Conservation (phyloP, 202 grass and related monocot species). For the Panicum virgatum region DNA sequence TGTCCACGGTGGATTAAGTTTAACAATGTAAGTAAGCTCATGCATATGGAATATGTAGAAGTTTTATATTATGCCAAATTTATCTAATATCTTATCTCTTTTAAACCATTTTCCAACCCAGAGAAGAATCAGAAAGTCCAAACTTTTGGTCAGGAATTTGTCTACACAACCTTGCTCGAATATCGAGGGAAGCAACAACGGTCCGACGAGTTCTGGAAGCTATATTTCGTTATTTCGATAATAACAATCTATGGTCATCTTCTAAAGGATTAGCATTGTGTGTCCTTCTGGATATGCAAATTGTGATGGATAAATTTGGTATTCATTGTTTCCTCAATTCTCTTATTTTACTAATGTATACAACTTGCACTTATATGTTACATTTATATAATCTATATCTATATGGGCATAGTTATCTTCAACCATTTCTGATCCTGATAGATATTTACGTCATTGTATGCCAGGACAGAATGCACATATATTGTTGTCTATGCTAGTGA, state of each 20-base stretch:
- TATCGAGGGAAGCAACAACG: conserved; percentile 91
- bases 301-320: conserved; percentile 90
- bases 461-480: conserved; percentile 91
- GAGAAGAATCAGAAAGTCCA: conserved; percentile 74
- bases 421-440: conserved; percentile 29
- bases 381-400: conserved; percentile 20
- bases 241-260: conserved; percentile 77
- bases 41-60: conserved; percentile 20
- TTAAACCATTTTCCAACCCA: conserved; percentile 48
- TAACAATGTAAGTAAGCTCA: conserved; percentile 58
- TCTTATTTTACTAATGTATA: conserved; percentile 24
- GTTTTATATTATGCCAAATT: conserved; percentile 16
- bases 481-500: conserved; percentile 81
- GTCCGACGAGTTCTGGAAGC: conserved; percentile 88
- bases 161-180: conserved; percentile 95
- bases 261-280: conserved; percentile 75
- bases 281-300: conserved; percentile 90
- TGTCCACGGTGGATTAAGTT: conserved; percentile 41
- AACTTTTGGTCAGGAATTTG: conserved; percentile 97
- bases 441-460: conserved; percentile 43
- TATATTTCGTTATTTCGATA: conserved; percentile 98
- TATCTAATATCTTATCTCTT: conserved; percentile 36
- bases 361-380: conserved; percentile 1
- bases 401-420: conserved; percentile 35
- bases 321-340: conserved; percentile 29